A percentile compares a stretch with the other conserved stretches of the same genome.
Conservation (phyloP, 2,329 filamentous ascomycete species). For the Talaromyces funiculosus region DNA sequence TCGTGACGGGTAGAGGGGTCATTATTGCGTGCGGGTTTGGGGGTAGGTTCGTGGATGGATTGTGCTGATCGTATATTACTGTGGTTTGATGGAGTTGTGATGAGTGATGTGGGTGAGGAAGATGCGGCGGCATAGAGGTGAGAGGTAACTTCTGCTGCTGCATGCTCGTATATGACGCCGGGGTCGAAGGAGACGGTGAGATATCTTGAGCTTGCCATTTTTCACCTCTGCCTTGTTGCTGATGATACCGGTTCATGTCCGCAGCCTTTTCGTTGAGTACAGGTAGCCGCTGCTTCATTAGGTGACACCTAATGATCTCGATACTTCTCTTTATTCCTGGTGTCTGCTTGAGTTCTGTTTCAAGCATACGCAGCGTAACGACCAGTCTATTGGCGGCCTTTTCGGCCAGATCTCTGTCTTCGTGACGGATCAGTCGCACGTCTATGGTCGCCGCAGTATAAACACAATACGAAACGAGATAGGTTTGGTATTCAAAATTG, state of each 20-base stretch:
- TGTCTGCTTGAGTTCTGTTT: conserved; percentile 15
- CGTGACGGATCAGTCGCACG: conserved; percentile 14
- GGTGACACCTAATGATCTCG: conserved; percentile 15
- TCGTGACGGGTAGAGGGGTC: not conserved
- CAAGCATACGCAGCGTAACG: conserved; percentile 15
- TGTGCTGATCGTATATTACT: not conserved
- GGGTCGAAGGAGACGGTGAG: not conserved
- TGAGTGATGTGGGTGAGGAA: not conserved
- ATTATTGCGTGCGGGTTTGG: not conserved
- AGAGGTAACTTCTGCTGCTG: not conserved
- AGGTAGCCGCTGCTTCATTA: not conserved
- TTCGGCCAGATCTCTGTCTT: conserved; percentile 10
- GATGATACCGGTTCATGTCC: not conserved
- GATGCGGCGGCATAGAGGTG: not conserved
- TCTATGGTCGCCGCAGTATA: conserved; percentile 21
- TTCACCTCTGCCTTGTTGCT: not conserved
- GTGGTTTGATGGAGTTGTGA: not conserved
- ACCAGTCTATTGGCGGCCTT: conserved; percentile 12
- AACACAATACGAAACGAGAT: conserved; percentile 19
- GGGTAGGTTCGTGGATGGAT: not conserved
- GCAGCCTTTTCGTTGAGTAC: not conserved
- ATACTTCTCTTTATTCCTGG: conserved; percentile 15
- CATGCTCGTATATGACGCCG: not conserved
- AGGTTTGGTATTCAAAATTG: conserved; percentile 17
- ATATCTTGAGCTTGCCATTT: not conserved